Evolutionary conservation across 2,329 filamentous ascomycete genomes (phyloP).

Genomic region (Scytalidium sp.): DNA sequence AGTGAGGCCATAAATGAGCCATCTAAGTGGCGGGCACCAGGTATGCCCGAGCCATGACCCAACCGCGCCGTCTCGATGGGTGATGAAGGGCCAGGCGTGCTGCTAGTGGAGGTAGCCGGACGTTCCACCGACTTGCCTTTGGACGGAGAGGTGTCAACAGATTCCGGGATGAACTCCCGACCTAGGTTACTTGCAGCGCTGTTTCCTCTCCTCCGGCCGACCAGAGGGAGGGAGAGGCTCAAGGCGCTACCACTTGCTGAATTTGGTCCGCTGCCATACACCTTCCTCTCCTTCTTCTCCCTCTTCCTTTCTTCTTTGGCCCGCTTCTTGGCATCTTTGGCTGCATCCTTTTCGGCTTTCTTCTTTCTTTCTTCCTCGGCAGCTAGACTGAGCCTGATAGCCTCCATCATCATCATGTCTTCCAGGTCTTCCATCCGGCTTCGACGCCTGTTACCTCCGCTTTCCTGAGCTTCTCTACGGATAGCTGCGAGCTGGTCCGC

Average conservation of each 20-base stretch:
- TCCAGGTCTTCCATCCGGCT: slow-evolving; percentile 83
- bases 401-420: slow-evolving; percentile 98
- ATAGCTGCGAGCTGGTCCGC: slow-evolving; percentile 21
- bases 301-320: slow-evolving; percentile 81
- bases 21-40: slow-evolving; percentile 19
- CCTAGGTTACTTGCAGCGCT: slow-evolving; percentile 58
- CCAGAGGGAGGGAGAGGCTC: slow-evolving; percentile 49
- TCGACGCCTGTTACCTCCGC: slow-evolving; percentile 33
- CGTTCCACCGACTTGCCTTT: slow-evolving; percentile 74
- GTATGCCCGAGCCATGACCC: slow-evolving; percentile 14
- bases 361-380: slow-evolving; percentile 90
- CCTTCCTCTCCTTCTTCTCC: slow-evolving; percentile 55
- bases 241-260: slow-evolving; percentile 63
- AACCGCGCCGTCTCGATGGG: slow-evolving; percentile 16
- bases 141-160: slow-evolving; percentile 30
- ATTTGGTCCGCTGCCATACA: slow-evolving; percentile 39
- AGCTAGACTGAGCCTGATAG: slow-evolving; percentile 85
- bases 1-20: slow-evolving; percentile 12
- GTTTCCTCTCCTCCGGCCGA: slow-evolving; percentile 55
- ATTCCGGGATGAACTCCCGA: slow-evolving; percentile 51
- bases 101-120: slow-evolving; percentile 11
- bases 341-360: slow-evolving; percentile 76
- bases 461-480: slow-evolving; percentile 26
- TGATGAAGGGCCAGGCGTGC: slow-evolving; percentile 9
- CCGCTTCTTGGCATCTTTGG: slow-evolving; percentile 80